A percentile compares a stretch with the other conserved stretches of the same genome.
Conservation (phyloP, 23 red algal species). For the Chondrus crispus region DNA sequence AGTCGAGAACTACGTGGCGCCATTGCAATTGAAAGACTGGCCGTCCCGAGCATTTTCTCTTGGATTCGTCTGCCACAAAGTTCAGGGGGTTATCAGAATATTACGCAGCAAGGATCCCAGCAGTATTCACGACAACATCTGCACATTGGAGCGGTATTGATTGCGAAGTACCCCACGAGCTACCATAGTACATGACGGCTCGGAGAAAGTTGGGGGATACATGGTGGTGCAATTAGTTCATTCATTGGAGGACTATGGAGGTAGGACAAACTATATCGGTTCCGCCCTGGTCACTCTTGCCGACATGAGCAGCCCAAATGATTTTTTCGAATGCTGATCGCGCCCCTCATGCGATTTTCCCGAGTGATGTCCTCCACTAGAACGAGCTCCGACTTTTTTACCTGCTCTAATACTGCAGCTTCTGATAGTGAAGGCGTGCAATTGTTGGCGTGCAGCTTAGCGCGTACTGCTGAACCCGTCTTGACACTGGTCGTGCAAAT, state of each 20-base stretch:
- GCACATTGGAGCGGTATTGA: slow-evolving; percentile 31
- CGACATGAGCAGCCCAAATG: too few relatives aligned
- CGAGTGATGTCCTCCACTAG: too few relatives aligned
- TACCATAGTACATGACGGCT: slow-evolving; percentile 39
- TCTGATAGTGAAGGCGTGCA: too few relatives aligned
- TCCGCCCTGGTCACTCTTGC: too few relatives aligned
- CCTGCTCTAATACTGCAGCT: too few relatives aligned
- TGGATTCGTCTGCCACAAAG: neutral
- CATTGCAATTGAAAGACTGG: slow-evolving; percentile 65
- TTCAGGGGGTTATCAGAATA: slow-evolving; percentile 24
- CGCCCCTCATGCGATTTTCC: too few relatives aligned
- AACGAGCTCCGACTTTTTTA: too few relatives aligned
- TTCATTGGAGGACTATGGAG: slow-evolving; percentile 67
- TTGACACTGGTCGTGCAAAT: too few relatives aligned
- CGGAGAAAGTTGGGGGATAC: slow-evolving; percentile 40
- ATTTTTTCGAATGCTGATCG: too few relatives aligned
- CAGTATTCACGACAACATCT: slow-evolving; percentile 87
- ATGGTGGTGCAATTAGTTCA: slow-evolving; percentile 53
- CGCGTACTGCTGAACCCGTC: too few relatives aligned
- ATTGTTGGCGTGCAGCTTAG: too few relatives aligned
- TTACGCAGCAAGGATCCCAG: slow-evolving; percentile 54
- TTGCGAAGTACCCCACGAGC: slow-evolving; percentile 8
- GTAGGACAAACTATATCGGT: slow-evolving; percentile 66
- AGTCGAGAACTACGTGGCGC: slow-evolving; percentile 75
- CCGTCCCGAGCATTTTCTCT: slow-evolving; percentile 20